Percentiles rank a stretch among this genome's conserved stretches.
Evolutionary conservation across 306 rosid species (phyloP).

Genomic region (Hippophae rhamnoides): DNA sequence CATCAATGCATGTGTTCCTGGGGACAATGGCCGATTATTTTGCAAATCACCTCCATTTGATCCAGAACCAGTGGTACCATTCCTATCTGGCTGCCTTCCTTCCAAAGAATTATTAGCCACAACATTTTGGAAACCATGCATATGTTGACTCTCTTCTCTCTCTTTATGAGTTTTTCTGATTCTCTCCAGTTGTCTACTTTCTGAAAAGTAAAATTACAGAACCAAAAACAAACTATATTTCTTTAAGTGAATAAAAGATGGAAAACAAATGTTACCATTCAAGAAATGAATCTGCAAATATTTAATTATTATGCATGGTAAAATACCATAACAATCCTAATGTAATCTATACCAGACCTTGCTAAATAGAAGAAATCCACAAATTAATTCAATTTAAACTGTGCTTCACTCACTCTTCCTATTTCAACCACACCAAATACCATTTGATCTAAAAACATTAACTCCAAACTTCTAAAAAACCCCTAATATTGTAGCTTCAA

Average conservation of each 20-base stretch:
- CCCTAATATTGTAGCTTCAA: too few relatives aligned
- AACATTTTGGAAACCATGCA: conserved; percentile 13
- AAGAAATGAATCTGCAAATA: neutral
- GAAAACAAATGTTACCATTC: neutral
- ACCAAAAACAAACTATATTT: conserved; percentile 7
- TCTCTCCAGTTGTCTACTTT: conserved; percentile 16
- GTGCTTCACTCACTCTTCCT: too few relatives aligned
- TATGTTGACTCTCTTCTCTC: conserved; percentile 26
- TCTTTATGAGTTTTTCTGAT: conserved; percentile 20
- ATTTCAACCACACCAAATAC: too few relatives aligned
- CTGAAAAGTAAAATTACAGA: conserved; percentile 32
- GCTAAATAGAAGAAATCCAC: too few relatives aligned
- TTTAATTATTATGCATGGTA: too few relatives aligned
- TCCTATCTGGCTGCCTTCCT: conserved; percentile 27
- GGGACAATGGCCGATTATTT: conserved; percentile 45
- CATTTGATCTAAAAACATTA: too few relatives aligned
- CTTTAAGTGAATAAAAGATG: neutral
- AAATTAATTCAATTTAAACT: too few relatives aligned
- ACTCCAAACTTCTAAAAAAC: too few relatives aligned
- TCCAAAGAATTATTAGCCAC: conserved; percentile 17
- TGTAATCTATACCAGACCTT: too few relatives aligned
- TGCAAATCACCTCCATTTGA: conserved; percentile 29
- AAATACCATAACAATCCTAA: too few relatives aligned
- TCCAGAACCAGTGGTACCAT: conserved; percentile 22
- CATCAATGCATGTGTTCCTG: conserved; percentile 66